Conservation (phyloP, 177 flowering plant genomes). For the Vitis hybrid region DNA sequence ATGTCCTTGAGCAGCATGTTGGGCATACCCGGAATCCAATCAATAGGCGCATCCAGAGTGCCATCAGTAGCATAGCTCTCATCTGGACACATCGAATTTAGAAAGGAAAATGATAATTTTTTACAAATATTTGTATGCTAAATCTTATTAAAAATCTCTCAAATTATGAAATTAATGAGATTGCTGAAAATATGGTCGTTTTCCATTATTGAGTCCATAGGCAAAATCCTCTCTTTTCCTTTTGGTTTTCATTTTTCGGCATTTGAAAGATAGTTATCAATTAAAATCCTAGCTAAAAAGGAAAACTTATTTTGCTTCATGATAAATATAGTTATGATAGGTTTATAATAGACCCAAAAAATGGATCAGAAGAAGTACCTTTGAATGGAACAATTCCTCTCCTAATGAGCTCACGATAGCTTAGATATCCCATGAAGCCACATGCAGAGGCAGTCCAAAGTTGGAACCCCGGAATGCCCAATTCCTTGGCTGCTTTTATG, state of each 20-base stretch:
- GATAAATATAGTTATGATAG: neutral
- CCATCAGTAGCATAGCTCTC: conserved; percentile 14
- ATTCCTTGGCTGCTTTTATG: conserved; percentile 22
- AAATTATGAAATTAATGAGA: no score
- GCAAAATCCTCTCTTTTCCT: no score
- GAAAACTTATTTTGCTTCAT: no score
- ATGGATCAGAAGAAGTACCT: conserved; percentile 13
- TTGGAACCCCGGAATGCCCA: conserved; percentile 30
- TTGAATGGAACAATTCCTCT: conserved; percentile 39
- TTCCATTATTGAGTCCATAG: no score
- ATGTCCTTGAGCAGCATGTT: conserved; percentile 29
- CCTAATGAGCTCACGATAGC: conserved; percentile 22
- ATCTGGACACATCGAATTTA: neutral
- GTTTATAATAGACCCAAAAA: neutral
- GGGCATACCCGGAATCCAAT: conserved; percentile 34
- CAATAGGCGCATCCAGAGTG: conserved; percentile 18
- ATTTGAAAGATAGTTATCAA: no score
- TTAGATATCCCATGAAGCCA: conserved; percentile 30
- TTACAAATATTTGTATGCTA: no score
- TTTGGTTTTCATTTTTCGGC: no score
- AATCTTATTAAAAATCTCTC: no score
- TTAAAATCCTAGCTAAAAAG: no score
- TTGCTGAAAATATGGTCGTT: no score
- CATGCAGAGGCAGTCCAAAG: conserved; percentile 45
- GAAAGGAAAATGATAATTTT: no score